Evolutionary conservation across 2,329 filamentous ascomycete genomes (phyloP).

Genomic region (Penicillium sp.): DNA sequence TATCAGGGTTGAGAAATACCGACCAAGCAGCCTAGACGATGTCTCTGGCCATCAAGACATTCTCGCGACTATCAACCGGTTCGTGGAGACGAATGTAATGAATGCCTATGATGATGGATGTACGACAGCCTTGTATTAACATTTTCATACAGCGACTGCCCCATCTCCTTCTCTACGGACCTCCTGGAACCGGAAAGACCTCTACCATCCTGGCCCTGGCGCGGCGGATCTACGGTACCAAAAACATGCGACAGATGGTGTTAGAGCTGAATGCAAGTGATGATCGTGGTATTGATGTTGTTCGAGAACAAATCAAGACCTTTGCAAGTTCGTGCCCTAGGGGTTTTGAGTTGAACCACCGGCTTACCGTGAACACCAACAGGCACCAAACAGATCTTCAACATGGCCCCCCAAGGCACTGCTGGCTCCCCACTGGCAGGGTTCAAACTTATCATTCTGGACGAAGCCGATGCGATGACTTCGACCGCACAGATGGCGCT

Average conservation of each 20-base stretch:
- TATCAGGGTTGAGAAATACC: conserved; percentile 89
- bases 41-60: conserved; percentile 98
- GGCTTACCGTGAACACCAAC: neutral
- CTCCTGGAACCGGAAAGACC: conserved; percentile 95
- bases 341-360: neutral
- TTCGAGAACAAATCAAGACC: conserved; percentile 98
- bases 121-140: conserved; percentile 1
- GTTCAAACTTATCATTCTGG: conserved; percentile 95
- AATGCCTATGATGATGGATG: neutral
- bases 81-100: conserved; percentile 79
- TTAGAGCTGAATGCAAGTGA: conserved; percentile 96
- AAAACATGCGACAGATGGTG: conserved; percentile 97
- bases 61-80: conserved; percentile 94
- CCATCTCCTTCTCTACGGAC: conserved; percentile 93
- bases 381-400: conserved; percentile 92
- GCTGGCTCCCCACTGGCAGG: conserved; percentile 57
- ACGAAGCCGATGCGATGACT: conserved; percentile 99
- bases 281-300: conserved; percentile 95
- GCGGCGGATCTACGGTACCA: conserved; percentile 82
- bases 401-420: conserved; percentile 52
- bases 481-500: conserved; percentile 96
- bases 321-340: conserved; percentile 65
- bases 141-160: conserved; percentile 63
- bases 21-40: conserved; percentile 81
- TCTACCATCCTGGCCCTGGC: conserved; percentile 93